Evolutionary conservation across 177 flowering plant genomes (phyloP).

Genomic region (Tripterygium wilfordii): DNA sequence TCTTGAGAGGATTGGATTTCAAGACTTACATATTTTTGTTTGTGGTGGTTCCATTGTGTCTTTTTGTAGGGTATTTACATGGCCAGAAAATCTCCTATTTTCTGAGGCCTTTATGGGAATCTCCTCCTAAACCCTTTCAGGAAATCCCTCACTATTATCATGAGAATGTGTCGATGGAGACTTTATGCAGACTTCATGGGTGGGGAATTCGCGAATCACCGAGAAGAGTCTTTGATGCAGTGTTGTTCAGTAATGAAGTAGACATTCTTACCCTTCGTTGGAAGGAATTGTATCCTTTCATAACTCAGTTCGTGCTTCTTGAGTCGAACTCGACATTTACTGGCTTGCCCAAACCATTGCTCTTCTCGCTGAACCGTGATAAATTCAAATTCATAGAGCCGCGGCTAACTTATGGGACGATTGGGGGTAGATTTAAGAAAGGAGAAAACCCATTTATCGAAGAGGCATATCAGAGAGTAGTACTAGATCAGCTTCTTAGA

Average conservation of each 20-base stretch:
- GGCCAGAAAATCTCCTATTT: slow-evolving; percentile 77
- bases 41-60: slow-evolving; percentile 42
- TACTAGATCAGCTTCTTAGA: slow-evolving; percentile 66
- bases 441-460: slow-evolving; percentile 87
- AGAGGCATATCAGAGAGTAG: slow-evolving; percentile 85
- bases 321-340: slow-evolving; percentile 92
- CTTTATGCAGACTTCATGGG: slow-evolving; percentile 79
- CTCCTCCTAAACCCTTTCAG: slow-evolving; percentile 71
- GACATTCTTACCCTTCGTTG: slow-evolving; percentile 73
- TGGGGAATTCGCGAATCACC: slow-evolving; percentile 88
- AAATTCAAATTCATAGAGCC: slow-evolving; percentile 56
- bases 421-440: slow-evolving; percentile 69
- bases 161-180: slow-evolving; percentile 67
- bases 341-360: slow-evolving; percentile 53
- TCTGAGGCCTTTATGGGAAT: slow-evolving; percentile 81
- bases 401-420: slow-evolving; percentile 64
- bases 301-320: slow-evolving; percentile 75
- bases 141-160: slow-evolving; percentile 72
- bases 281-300: slow-evolving; percentile 77
- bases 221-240: slow-evolving; percentile 78
- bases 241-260: slow-evolving; percentile 70
- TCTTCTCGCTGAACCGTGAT: slow-evolving; percentile 44
- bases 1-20: slow-evolving; percentile 57
- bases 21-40: slow-evolving; percentile 42
- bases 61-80: slow-evolving; percentile 54